Evolutionary conservation across 2,329 filamentous ascomycete species (phyloP).

Genomic region (Chrysoporthe deuterocubensis): DNA sequence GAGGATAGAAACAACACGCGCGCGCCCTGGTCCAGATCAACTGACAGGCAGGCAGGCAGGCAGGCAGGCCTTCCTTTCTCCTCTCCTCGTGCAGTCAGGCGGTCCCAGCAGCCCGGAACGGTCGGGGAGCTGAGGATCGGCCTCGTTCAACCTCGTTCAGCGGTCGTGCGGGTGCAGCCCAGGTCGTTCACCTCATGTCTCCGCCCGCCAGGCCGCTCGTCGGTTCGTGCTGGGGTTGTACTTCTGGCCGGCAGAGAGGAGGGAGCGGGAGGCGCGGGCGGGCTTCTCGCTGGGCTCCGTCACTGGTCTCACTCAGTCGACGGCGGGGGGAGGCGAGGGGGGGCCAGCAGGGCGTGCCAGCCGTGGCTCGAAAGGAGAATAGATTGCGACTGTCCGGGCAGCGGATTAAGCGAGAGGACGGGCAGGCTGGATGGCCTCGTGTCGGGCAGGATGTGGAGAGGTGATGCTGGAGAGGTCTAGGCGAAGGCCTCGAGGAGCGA

Average conservation of each 20-base stretch:
- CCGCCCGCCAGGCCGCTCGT: conserved; percentile 12
- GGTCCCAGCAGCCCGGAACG: conserved; percentile 1
- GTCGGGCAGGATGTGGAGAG: not conserved
- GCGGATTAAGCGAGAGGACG: conserved; percentile 6
- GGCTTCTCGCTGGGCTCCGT: conserved; percentile 14
- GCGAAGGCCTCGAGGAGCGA: conserved; percentile 9
- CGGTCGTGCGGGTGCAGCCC: conserved; percentile 3
- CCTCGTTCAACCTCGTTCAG: not conserved
- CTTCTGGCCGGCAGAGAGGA: conserved; percentile 23
- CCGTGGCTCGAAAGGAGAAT: not conserved
- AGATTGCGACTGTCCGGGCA: conserved; percentile 16
- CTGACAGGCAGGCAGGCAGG: conserved; percentile 22
- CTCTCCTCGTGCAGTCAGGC: conserved; percentile 8
- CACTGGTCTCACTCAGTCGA: conserved; percentile 20
- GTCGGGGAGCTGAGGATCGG: not conserved
- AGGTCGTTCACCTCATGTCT: conserved; percentile 18
- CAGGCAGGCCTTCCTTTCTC: not conserved
- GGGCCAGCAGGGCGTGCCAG: not conserved
- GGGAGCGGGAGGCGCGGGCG: conserved; percentile 1
- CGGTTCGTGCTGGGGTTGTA: not conserved
- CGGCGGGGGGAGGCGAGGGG: conserved; percentile 7
- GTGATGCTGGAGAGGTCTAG: conserved; percentile 13
- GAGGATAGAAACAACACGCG: conserved; percentile 10
- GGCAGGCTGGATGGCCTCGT: not conserved
- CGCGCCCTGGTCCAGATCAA: conserved; percentile 17